Percentiles rank a stretch among this genome's conserved stretches.
phyloP scores from a whole-genome alignment of 352 stramenopile genomes.

The Globisporangium yorkense region DNA sequence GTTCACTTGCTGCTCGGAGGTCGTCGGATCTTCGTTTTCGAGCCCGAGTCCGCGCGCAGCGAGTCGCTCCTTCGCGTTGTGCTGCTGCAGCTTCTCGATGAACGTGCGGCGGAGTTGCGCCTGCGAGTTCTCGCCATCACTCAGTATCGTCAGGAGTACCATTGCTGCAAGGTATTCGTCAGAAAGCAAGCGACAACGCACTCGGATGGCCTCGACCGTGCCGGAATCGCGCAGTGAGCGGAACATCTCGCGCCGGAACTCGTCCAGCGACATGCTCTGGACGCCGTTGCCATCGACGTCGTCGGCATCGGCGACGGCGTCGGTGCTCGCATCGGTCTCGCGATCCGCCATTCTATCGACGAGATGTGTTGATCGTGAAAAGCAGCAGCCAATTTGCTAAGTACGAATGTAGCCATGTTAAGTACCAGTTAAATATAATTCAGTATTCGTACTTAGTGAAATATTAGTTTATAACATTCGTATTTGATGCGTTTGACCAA shows the following conservation, averaged over 20 bases:
- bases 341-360: neutral
- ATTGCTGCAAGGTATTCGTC: too few relatives aligned
- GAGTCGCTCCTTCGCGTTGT: constrained; percentile 13
- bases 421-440: too few relatives aligned
- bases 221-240: constrained; percentile 55
- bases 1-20: neutral
- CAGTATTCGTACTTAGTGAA: too few relatives aligned
- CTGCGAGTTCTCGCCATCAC: constrained; percentile 14
- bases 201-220: constrained; percentile 55
- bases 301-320: too few relatives aligned
- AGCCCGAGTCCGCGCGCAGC: neutral
- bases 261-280: constrained; percentile 46
- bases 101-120: constrained; percentile 59
- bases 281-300: neutral
- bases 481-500: too few relatives aligned
- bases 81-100: constrained; percentile 62
- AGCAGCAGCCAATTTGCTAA: neutral
- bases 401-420: neutral
- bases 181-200: constrained; percentile 12
- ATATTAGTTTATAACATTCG: too few relatives aligned
- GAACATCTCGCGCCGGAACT: constrained; percentile 71
- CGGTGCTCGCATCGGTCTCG: neutral
- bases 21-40: neutral
- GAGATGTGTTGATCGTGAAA: too few relatives aligned
- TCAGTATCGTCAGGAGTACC: too few relatives aligned